These are phyloP conservation scores for Guadua angustifolia DNA, from an alignment of 176 grass and related monocot species.

Conservation along the genomic window DNA sequence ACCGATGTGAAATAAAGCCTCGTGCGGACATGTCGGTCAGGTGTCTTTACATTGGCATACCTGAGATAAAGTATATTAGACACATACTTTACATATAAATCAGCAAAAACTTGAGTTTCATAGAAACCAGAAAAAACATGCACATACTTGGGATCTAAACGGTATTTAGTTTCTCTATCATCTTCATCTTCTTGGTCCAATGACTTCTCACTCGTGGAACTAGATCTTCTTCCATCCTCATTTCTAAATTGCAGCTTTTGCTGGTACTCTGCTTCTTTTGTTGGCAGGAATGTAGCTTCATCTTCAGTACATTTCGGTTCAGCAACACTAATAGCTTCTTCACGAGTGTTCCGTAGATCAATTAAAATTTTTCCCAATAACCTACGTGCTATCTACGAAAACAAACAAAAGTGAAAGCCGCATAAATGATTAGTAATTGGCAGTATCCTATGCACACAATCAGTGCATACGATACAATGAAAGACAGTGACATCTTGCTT, in stretches of 20 bases:
- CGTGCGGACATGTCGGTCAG: slow-evolving; percentile 96
- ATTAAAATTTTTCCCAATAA: slow-evolving; percentile 97
- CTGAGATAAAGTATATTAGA: slow-evolving; percentile 57
- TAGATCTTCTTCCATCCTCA: slow-evolving; percentile 74
- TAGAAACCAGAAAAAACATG: slow-evolving; percentile 27
- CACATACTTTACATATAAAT: slow-evolving; percentile 42
- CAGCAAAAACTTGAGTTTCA: background rate
- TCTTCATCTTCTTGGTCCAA: slow-evolving; percentile 89
- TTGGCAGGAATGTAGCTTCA: slow-evolving; percentile 55
- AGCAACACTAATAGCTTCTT: slow-evolving; percentile 85
- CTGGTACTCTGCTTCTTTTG: slow-evolving; percentile 64
- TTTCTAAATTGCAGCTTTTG: slow-evolving; percentile 64
- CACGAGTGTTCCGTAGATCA: slow-evolving; percentile 91
- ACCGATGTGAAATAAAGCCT: slow-evolving; percentile 99
- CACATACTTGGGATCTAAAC: slow-evolving; percentile 90
- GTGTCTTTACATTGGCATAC: slow-evolving; percentile 98
- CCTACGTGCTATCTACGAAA: slow-evolving; percentile 82
- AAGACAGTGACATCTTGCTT: slow-evolving; percentile 10
- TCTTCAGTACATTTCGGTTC: slow-evolving; percentile 65
- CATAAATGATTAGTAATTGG: slow-evolving; percentile 13
- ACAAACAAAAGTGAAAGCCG: background rate
- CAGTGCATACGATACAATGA: slow-evolving; percentile 12
- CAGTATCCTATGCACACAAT: background rate
- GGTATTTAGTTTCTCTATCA: slow-evolving; percentile 98
- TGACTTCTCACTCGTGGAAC: slow-evolving; percentile 74